These are phyloP conservation scores for Myrica gale DNA, from an alignment of 306 rosid genomes.

Conservation along the genomic window DNA sequence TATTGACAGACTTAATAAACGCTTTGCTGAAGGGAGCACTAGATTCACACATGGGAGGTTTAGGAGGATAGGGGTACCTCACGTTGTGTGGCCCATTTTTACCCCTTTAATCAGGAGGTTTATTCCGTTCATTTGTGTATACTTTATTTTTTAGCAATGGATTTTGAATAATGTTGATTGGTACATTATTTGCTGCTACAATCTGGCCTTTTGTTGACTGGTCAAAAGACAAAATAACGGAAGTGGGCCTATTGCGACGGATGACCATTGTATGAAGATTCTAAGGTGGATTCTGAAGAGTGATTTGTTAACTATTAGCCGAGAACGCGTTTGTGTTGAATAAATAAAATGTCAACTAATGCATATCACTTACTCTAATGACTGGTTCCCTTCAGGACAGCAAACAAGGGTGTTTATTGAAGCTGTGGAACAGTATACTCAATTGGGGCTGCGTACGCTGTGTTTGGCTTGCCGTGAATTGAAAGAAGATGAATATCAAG, in stretches of 20 bases:
- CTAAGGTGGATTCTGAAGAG: not conserved
- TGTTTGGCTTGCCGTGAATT: slow-evolving; percentile 95
- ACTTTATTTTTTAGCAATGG: not conserved
- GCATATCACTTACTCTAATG: slow-evolving; percentile 6
- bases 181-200: not conserved
- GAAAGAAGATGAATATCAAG: slow-evolving; percentile 73
- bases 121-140: not conserved
- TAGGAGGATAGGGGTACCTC: not conserved
- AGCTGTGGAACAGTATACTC: slow-evolving; percentile 95
- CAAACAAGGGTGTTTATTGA: slow-evolving; percentile 82
- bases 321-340: slow-evolving; percentile 5
- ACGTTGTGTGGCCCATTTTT: not conserved
- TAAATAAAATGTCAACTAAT: not conserved
- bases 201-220: not conserved
- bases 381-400: slow-evolving; percentile 62
- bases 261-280: slow-evolving; percentile 1
- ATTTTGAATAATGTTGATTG: not conserved
- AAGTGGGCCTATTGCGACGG: not conserved
- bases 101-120: not conserved
- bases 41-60: not conserved
- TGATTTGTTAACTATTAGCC: not conserved
- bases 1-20: not conserved
- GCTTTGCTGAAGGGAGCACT: not conserved
- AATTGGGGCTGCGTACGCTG: slow-evolving; percentile 84
- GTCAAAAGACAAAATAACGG: not conserved